These are phyloP conservation scores for Candida patagonica DNA, from an alignment of 805 yeast genomes.

Conservation along the genomic window DNA sequence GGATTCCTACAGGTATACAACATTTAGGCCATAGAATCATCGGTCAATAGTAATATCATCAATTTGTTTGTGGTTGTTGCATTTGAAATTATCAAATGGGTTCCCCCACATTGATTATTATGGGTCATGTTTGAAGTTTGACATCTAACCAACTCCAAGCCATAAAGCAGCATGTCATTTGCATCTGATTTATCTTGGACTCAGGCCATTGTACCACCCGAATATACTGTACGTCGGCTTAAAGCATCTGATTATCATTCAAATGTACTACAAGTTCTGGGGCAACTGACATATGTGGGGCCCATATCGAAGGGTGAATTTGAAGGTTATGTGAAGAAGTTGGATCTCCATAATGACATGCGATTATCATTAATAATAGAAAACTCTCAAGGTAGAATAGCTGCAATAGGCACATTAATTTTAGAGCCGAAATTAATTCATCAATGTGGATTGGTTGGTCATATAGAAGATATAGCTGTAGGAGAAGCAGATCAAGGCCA, in stretches of 20 bases:
- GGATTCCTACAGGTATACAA: no score
- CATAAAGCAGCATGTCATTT: background rate
- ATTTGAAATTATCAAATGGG: no score
- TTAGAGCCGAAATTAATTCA: constrained; percentile 16
- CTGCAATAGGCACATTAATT: constrained; percentile 13
- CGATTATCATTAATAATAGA: constrained; percentile 11
- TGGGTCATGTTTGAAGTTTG: no score
- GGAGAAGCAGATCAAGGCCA: constrained; percentile 11
- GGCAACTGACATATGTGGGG: constrained; percentile 14
- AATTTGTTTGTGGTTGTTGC: no score
- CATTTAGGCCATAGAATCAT: no score
- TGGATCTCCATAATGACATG: background rate
- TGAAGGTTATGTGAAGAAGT: constrained; percentile 5
- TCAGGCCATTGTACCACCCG: constrained; percentile 8
- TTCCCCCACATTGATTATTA: no score
- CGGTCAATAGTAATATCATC: no score
- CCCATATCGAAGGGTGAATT: constrained; percentile 7
- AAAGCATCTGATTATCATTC: constrained; percentile 9
- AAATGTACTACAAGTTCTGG: constrained; percentile 12
- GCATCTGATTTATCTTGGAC: background rate
- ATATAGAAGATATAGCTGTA: constrained; percentile 16
- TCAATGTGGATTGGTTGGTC: constrained; percentile 15
- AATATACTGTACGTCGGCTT: constrained; percentile 11
- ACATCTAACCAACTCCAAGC: no score
- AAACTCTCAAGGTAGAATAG: constrained; percentile 5